Evolutionary conservation across 2,329 filamentous ascomycete genomes (phyloP), one percentile per base, ranked within the genome.

Genomic region (Colletotrichum melonis): DNA sequence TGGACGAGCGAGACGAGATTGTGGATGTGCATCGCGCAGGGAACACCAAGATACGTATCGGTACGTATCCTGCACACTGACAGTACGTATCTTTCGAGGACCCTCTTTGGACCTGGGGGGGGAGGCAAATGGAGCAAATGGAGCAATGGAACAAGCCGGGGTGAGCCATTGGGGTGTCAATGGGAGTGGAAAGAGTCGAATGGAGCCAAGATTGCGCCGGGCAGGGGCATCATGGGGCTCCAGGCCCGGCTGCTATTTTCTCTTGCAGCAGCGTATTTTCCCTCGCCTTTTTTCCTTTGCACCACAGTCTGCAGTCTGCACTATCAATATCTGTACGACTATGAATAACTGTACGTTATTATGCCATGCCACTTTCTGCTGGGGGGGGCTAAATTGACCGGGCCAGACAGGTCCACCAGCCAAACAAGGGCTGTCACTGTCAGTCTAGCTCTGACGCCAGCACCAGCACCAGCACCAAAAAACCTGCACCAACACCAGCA

Each of bases 151-250:
- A 35, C 24, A 52, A 52, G 32, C 54, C 26, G 56, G 64, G 56
- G 38, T 35, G 28, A 22, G 56, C 54, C 42, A 59, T 46, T 55
- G 63, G 59, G 32, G 70, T 70, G 59, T 60, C 59, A 59, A 64
- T 64, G 66, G 70, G 54, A 63, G 69, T 69, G 69, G 65, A 28
- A 63, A 69, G 46, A 65, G 54, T 64, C 60, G 60, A 70, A 65
- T 70, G 67, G 67, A 60, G 70, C 66, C 70, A 60, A 70, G 70
- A 73, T 70, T 70, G 60, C 60, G 49, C 46, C 54, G 60, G 60
- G 30, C 60, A 72, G 65, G 69, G 60, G 22, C 38, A 22, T 26
- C 62, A 30, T 55, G 62, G 62, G 19, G 49, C 19, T 14, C 14
- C 24, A 32, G 26, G 30, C 49, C 49, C 5, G 62, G 30, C 28